Evolutionary conservation across 768 basidiomycete species (phyloP), one percentile per base, ranked within the genome.

Genomic region (Amanita brunnescens): DNA sequence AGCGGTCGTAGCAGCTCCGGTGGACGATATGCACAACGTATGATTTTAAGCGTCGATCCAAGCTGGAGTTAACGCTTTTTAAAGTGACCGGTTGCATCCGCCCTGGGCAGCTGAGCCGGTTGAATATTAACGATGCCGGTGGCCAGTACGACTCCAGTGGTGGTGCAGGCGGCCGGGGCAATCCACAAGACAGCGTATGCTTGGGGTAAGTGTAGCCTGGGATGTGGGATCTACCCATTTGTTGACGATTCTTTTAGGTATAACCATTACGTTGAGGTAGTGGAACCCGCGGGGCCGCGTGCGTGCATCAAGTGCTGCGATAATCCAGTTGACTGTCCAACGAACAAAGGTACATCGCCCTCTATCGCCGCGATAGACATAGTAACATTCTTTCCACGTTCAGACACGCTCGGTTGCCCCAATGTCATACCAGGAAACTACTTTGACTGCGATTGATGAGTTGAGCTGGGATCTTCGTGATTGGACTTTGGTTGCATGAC

Each of bases 91-190:
- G 79, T 5, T 81, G 79, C 54, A 80, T 81, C 46, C 62, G 68
- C 14, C 72, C 78, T 0, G 61, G 56, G 33, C 59, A 62, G n/a
- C 62, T 79, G 24, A 65, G 61, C 55, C 65, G 77, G 2, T 59
- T 80, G 21, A 76, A 78, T 56, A 61, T 71, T 1, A 59, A 63
- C 42, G 79, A 81, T 56, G 61, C 58, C 1, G 79, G 79, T 8
- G 79, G 79, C 1, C 77, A 81, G 57, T 81, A 81, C 57, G 78
- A 79, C 59, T 79, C 78, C 21, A 77, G 73, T 52, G 79, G 79
- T 23, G 79, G 79, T 3, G 63, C 54, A 2, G 69, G 66, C 21
- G 77, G 77, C n/a, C 57, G 51, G 6, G 79, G 79, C 1, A 80
- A 80, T 56, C 78, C 78, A 1, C 62, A 63, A 32, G 77, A 71